These are phyloP conservation scores for Dipodascus albidus DNA, from an alignment of 805 yeast genomes.

Conservation along the genomic window DNA sequence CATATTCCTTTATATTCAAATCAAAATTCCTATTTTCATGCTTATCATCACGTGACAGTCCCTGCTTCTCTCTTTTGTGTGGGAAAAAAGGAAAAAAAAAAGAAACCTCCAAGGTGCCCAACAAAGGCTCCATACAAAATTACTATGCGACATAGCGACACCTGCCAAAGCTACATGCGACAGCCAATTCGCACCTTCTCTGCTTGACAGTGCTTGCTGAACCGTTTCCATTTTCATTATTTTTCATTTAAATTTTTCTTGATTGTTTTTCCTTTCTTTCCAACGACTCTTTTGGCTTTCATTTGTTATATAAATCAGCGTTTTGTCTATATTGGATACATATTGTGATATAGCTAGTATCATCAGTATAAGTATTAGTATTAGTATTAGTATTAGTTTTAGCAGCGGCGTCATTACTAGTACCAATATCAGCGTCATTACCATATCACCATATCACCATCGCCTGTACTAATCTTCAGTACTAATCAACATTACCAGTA, in stretches of 20 bases:
- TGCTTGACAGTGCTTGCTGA: not conserved
- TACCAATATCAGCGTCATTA: too few relatives aligned
- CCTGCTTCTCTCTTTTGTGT: not conserved
- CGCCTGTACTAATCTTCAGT: not conserved
- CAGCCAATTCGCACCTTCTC: too few relatives aligned
- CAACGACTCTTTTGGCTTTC: not conserved
- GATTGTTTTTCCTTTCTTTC: not conserved
- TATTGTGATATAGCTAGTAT: too few relatives aligned
- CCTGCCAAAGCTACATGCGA: too few relatives aligned
- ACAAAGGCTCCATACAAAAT: not conserved
- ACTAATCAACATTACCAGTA: not conserved
- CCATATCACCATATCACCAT: not conserved
- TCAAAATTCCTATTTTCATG: not conserved
- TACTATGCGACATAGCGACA: not conserved
- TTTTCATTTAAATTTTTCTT: not conserved
- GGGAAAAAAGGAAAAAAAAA: not conserved
- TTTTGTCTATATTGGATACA: not conserved
- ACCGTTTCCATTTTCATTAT: not conserved
- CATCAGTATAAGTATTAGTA: too few relatives aligned
- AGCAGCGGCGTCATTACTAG: too few relatives aligned
- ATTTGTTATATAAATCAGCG: too few relatives aligned
- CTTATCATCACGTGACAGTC: not conserved
- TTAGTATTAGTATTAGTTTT: too few relatives aligned
- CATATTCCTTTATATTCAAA: not conserved
- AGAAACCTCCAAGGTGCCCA: constrained; percentile 2